A percentile compares a stretch with the other conserved stretches of the same genome.
These are phyloP conservation scores for Hypholoma fasciculare DNA, from an alignment of 768 basidiomycete species.

Conservation along the genomic window DNA sequence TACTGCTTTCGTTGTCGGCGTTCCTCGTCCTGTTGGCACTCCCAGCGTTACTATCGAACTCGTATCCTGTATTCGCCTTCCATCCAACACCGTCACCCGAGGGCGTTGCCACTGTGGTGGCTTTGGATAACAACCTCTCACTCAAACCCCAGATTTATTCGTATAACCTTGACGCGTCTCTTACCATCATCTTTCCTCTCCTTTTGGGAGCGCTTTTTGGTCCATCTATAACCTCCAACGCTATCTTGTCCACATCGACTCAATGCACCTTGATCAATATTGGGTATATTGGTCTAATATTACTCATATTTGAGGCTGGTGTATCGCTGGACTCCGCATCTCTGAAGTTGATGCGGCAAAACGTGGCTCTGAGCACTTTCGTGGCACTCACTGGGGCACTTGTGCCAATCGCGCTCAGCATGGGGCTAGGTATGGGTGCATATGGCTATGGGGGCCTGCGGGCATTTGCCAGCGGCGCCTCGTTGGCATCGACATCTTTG, in stretches of 20 bases:
- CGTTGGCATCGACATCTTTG: slow-evolving; percentile 62
- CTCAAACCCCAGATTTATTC: neutral
- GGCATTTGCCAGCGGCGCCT: slow-evolving; percentile 61
- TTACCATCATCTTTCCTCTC: slow-evolving; percentile 3
- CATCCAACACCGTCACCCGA: neutral
- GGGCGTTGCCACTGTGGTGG: neutral
- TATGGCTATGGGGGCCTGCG: slow-evolving; percentile 43
- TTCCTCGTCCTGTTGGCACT: slow-evolving; percentile 56
- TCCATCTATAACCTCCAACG: slow-evolving; percentile 36
- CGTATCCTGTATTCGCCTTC: slow-evolving; percentile 36
- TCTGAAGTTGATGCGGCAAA: slow-evolving; percentile 36
- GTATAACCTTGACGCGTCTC: slow-evolving; percentile 1
- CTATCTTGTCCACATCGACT: slow-evolving; percentile 39
- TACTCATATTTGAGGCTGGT: slow-evolving; percentile 63
- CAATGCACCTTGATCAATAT: slow-evolving; percentile 44
- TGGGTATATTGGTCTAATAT: slow-evolving; percentile 44
- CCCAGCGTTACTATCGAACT: slow-evolving; percentile 37
- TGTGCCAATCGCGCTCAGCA: slow-evolving; percentile 50
- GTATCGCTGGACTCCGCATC: slow-evolving; percentile 45
- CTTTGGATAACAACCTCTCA: too few species aligned
- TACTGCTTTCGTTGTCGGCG: slow-evolving; percentile 48
- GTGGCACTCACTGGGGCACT: slow-evolving; percentile 54
- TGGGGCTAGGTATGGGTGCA: slow-evolving; percentile 46
- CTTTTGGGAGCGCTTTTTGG: slow-evolving; percentile 10
- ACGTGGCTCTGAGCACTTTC: slow-evolving; percentile 45